Evolutionary conservation across 2,329 filamentous ascomycete species (phyloP).

Genomic region (Didymella keratinophila): DNA sequence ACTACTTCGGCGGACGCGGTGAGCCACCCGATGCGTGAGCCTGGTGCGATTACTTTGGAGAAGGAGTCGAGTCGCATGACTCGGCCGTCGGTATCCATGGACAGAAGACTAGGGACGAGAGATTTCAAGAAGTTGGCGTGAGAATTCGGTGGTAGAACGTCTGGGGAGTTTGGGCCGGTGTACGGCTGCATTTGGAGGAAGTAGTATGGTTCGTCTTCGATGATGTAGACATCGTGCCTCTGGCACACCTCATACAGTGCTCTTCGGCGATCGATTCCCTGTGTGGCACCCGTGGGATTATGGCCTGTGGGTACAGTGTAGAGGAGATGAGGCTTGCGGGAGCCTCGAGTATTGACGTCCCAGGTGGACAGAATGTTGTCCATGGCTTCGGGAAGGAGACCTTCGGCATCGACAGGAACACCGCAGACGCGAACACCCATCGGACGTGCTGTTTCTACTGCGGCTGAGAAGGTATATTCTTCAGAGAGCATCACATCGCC

Average conservation of each 20-base stretch:
- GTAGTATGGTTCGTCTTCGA: constrained; percentile 96
- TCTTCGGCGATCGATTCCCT: constrained; percentile 70
- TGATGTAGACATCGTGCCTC: constrained; percentile 84
- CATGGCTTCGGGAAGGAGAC: constrained; percentile 67
- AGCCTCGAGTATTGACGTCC: constrained; percentile 63
- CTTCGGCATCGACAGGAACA: constrained; percentile 71
- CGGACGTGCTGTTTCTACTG: constrained; percentile 70
- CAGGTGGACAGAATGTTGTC: constrained; percentile 71
- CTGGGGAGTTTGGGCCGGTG: constrained; percentile 60
- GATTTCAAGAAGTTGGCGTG: constrained; percentile 77
- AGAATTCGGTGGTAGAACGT: constrained; percentile 64
- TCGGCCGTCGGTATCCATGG: constrained; percentile 83
- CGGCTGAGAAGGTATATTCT: constrained; percentile 87
- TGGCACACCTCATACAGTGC: constrained; percentile 80
- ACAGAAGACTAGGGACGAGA: constrained; percentile 78
- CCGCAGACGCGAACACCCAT: constrained; percentile 68
- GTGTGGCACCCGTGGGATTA: constrained; percentile 89
- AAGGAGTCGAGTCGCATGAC: constrained; percentile 93
- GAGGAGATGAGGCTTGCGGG: constrained; percentile 70
- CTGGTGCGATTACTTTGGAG: constrained; percentile 88
- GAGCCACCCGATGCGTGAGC: constrained; percentile 85
- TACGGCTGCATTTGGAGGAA: constrained; percentile 89
- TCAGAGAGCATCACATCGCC: constrained; percentile 85
- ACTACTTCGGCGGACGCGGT: constrained; percentile 86
- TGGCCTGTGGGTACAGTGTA: constrained; percentile 83